Evolutionary conservation across 140 eudicot species (phyloP).

Genomic region (Cichorium intybus): DNA sequence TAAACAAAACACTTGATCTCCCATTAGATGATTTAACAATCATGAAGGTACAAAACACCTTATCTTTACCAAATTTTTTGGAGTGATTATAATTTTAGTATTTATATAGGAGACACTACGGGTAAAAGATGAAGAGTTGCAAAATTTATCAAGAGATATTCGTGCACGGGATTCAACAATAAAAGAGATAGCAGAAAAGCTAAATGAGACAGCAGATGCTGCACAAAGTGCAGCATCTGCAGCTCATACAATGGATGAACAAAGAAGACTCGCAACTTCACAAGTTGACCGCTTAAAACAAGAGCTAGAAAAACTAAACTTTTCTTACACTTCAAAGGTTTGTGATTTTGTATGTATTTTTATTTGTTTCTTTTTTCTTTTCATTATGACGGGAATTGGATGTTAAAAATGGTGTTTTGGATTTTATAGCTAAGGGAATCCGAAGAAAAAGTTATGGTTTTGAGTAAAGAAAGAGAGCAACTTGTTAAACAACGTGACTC

Average conservation of each 20-base stretch:
- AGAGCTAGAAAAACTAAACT: conserved; percentile 58
- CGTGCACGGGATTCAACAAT: conserved; percentile 93
- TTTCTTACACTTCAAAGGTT: conserved; percentile 60
- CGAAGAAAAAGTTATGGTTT: conserved; percentile 53
- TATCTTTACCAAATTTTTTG: too few relatives aligned
- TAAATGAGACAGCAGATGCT: conserved; percentile 94
- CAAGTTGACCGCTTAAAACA: conserved; percentile 63
- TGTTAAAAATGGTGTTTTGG: conserved; percentile 7
- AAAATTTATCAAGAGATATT: conserved; percentile 77
- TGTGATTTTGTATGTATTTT: background rate
- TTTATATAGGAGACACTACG: conserved; percentile 70
- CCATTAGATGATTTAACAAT: conserved; percentile 88
- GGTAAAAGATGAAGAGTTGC: conserved; percentile 97
- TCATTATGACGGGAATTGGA: too few relatives aligned
- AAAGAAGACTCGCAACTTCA: conserved; percentile 72
- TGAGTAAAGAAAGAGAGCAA: conserved; percentile 74
- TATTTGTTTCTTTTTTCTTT: background rate
- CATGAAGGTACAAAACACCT: conserved; percentile 75
- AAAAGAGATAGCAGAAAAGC: conserved; percentile 85
- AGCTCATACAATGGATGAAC: conserved; percentile 90
- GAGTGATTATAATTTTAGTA: background rate
- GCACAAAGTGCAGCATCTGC: conserved; percentile 98
- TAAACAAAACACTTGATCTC: conserved; percentile 57
- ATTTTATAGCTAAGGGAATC: conserved; percentile 53
- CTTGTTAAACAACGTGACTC: conserved; percentile 67